phyloP scores from a whole-genome alignment of 179 eudicot species.

The Drosera spatulata region DNA sequence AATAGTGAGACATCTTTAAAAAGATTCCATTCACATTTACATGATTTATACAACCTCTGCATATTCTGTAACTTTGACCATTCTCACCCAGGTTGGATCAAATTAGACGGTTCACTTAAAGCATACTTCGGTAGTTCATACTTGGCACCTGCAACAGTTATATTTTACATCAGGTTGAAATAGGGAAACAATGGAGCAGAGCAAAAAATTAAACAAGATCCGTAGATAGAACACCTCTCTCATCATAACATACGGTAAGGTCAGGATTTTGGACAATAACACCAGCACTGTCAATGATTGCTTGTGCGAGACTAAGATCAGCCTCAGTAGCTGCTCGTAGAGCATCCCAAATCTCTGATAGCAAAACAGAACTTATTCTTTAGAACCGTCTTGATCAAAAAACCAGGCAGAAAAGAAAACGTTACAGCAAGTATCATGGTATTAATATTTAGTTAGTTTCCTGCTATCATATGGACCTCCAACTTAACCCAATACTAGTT shows the following conservation, averaged over 20 bases:
- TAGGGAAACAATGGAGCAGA: background rate
- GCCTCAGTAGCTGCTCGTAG: constrained; percentile 80
- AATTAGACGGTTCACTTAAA: constrained; percentile 80
- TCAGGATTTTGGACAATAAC: constrained; percentile 58
- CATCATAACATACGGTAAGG: constrained; percentile 83
- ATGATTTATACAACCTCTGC: background rate
- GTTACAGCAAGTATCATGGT: too few species aligned
- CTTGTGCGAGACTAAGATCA: constrained; percentile 55
- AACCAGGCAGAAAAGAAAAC: too few species aligned
- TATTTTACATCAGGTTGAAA: background rate
- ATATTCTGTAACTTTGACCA: background rate
- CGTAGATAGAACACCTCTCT: constrained; percentile 43
- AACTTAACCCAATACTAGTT: too few species aligned
- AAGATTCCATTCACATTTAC: too few species aligned
- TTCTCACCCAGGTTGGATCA: constrained; percentile 40
- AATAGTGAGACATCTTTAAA: too few species aligned
- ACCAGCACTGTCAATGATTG: constrained; percentile 83
- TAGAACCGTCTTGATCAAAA: background rate
- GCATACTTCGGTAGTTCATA: constrained; percentile 86
- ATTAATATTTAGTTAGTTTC: too few species aligned
- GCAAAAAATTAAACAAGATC: background rate
- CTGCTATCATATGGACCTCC: too few species aligned
- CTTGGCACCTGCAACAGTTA: constrained; percentile 61
- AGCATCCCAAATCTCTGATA: constrained; percentile 92
- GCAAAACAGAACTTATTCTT: constrained; percentile 3